These are phyloP conservation scores for Pseudogymnoascus sp. DNA, from an alignment of 2,329 filamentous ascomycete genomes.

Conservation along the genomic window DNA sequence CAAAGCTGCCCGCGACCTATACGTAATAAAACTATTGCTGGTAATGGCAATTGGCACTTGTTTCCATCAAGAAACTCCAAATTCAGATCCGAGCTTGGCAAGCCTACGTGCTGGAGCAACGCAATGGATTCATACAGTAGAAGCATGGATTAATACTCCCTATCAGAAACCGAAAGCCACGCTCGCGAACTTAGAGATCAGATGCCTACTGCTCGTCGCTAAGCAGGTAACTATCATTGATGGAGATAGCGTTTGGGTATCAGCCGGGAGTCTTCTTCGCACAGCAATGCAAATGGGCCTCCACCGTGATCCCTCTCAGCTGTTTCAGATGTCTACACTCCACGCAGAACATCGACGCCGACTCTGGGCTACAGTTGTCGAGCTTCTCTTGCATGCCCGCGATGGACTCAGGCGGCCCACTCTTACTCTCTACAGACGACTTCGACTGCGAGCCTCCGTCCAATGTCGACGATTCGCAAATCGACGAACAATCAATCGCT, in stretches of 20 bases:
- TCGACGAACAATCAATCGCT: constrained; percentile 32
- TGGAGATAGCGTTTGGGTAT: constrained; percentile 45
- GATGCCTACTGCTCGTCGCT: constrained; percentile 45
- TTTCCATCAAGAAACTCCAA: constrained; percentile 2
- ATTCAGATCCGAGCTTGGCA: background rate
- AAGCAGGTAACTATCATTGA: constrained; percentile 41
- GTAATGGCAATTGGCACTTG: constrained; percentile 11
- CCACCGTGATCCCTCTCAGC: constrained; percentile 47
- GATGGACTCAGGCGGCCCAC: constrained; percentile 44
- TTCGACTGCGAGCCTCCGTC: constrained; percentile 43
- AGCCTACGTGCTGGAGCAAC: constrained; percentile 36
- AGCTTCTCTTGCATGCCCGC: constrained; percentile 46
- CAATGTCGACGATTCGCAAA: constrained; percentile 44
- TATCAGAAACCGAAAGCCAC: constrained; percentile 43
- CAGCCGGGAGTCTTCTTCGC: constrained; percentile 41
- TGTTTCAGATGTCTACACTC: constrained; percentile 40
- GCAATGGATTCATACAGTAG: constrained; percentile 48
- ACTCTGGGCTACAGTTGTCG: constrained; percentile 49
- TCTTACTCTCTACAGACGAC: constrained; percentile 38
- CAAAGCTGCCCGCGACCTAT: background rate
- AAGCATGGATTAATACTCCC: constrained; percentile 43
- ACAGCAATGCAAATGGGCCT: constrained; percentile 52
- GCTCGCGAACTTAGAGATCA: constrained; percentile 42
- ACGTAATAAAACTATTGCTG: constrained; percentile 6
- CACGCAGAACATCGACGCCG: constrained; percentile 48